phyloP scores from a whole-genome alignment of 371 early-diverging fungal species.

The Lichtheimia ramosa region DNA sequence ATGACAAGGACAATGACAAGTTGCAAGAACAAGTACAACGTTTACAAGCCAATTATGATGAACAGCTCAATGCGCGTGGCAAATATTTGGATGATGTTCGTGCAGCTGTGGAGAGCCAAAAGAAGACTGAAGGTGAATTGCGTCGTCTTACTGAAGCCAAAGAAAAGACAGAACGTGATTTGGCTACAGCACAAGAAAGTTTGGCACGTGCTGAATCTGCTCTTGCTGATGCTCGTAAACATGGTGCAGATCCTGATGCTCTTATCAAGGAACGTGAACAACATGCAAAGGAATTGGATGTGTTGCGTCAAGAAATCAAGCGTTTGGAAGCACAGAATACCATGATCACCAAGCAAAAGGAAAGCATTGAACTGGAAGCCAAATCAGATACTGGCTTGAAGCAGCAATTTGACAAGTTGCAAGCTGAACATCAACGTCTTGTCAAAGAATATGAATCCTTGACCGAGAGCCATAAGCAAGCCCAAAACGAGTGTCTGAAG shows the following conservation, averaged over 20 bases:
- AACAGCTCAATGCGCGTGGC: conserved; percentile 29
- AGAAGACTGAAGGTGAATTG: conserved; percentile 46
- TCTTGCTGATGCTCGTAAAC: conserved; percentile 19
- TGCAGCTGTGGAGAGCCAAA: conserved; percentile 41
- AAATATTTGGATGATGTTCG: conserved; percentile 41
- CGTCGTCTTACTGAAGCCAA: conserved; percentile 40
- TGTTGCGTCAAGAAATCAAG: conserved; percentile 37
- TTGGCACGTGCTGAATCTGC: conserved; percentile 18
- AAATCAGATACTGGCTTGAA: conserved; percentile 29
- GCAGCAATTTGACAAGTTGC: conserved; percentile 26
- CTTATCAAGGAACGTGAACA: conserved; percentile 25
- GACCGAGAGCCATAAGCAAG: conserved; percentile 64
- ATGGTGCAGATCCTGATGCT: conserved; percentile 28
- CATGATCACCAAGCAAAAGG: conserved; percentile 47
- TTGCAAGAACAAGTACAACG: conserved; percentile 36
- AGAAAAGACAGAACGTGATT: conserved; percentile 42
- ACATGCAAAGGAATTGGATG: conserved; percentile 31
- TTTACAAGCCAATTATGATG: conserved; percentile 36
- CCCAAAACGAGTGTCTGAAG: conserved; percentile 71
- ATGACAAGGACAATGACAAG: conserved; percentile 32
- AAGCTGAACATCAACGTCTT: conserved; percentile 57
- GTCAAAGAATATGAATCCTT: conserved; percentile 50
- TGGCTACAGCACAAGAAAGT: conserved; percentile 18
- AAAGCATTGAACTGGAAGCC: conserved; percentile 42
- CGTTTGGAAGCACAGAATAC: conserved; percentile 36